Evolutionary conservation across 371 early-diverging fungal genomes (phyloP).

Genomic region (Apophysomyces ossiformis): DNA sequence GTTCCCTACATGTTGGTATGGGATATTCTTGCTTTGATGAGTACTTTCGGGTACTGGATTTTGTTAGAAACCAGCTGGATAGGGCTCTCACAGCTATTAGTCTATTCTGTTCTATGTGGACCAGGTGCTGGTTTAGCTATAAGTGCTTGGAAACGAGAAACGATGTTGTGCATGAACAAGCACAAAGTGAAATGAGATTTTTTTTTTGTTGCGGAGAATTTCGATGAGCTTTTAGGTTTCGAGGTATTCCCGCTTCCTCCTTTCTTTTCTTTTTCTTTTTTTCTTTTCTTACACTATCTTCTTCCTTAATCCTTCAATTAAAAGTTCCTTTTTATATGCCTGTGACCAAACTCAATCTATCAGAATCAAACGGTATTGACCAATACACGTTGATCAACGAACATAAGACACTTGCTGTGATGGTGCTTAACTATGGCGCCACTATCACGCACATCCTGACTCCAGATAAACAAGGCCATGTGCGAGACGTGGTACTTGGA

Average conservation of each 20-base stretch:
- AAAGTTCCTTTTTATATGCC: conserved; percentile 23
- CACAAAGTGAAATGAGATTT: neutral
- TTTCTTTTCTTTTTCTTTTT: conserved; percentile 9
- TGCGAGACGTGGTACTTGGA: conserved; percentile 52
- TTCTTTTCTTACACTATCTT: conserved; percentile 9
- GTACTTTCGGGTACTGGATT: conserved; percentile 10
- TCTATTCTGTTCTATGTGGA: neutral
- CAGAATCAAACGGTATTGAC: conserved; percentile 35
- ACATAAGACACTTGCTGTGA: conserved; percentile 48
- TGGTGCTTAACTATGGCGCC: conserved; percentile 53
- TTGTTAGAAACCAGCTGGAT: conserved; percentile 2
- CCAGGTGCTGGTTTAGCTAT: conserved; percentile 7
- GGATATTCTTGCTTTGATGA: neutral
- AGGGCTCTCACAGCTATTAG: neutral
- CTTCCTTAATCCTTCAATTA: conserved; percentile 3
- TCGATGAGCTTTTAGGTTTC: neutral
- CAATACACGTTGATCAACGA: conserved; percentile 55
- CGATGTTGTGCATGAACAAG: neutral
- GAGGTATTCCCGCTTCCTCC: too few species aligned
- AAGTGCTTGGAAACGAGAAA: conserved; percentile 6
- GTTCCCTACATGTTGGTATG: conserved; percentile 13
- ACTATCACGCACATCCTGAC: conserved; percentile 49
- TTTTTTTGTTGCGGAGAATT: too few species aligned
- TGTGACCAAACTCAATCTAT: conserved; percentile 32
- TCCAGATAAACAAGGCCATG: conserved; percentile 46